Base-by-base conservation (phyloP, 1,139 yeast species). In the Taiozyma onychis region DNA sequence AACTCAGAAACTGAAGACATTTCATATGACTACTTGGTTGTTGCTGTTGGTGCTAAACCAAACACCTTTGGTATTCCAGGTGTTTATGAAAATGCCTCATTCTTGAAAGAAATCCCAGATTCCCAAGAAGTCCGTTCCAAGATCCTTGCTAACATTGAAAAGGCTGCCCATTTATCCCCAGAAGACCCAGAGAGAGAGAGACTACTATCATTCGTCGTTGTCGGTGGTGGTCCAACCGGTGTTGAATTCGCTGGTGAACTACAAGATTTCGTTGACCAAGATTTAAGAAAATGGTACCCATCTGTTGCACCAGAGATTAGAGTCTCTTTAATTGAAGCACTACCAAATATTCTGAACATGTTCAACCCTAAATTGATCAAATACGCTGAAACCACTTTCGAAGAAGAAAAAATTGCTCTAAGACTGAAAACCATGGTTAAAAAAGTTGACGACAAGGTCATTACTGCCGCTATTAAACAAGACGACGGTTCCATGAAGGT, bases 151-250 rank as follows among this genome's bases (percentile, higher is more conserved):
- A 78, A 83, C 57, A 77, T 85, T 57, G 89, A 85, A 68, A 88
- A 83, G 59, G 87, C 95, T 43, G 80, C 84, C 68, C 72, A 83
- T 58, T 76, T 86, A 62, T 88, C 90, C 50, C 75, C 77, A 65
- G 91, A 84, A 55, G 89, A 85, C 62, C 84, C 82, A 48, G 89
- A 84, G 66, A 78, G 95, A 72, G 80, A 80, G 70, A 77, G 89
- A 73, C 77, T 89, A 57, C 74, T 85, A 65, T 78, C 83, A 43
- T 76, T 87, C 61, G 90, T 86, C 53, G 89, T 88, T 56, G 87
- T 90, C 63, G 96, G 96, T 63, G 96, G 95, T 74, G 96, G 96
- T 59, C 93, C 95, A 66, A 88, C 96, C 44, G 96, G 95, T 71
- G 95, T 88, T 52, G 96, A 88, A 70, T 79, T 85, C 50, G 95